These are phyloP conservation scores for Chalaropsis thielavioides DNA, from an alignment of 2,329 filamentous ascomycete species.

Conservation along the genomic window DNA sequence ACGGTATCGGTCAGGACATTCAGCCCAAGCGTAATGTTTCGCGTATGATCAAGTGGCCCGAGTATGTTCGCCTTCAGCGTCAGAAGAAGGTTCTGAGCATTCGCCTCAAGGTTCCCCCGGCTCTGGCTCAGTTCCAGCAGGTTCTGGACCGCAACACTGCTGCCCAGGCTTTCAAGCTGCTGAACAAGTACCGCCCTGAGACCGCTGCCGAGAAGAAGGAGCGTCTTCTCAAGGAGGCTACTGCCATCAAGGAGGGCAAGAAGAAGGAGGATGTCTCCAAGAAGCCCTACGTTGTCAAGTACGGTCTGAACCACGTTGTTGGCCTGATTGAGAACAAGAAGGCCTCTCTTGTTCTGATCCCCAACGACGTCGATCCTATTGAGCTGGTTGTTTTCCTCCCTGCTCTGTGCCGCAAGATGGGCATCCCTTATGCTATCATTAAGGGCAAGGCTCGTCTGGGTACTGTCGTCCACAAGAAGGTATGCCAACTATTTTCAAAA, in stretches of 20 bases:
- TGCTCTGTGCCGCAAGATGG: slow-evolving; percentile 99
- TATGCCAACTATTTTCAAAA: slow-evolving; percentile 26
- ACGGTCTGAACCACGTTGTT: slow-evolving; percentile 98
- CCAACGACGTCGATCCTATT: slow-evolving; percentile 99
- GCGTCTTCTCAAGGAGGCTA: slow-evolving; percentile 94
- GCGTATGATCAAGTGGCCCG: slow-evolving; percentile 99
- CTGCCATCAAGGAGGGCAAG: slow-evolving; percentile 95
- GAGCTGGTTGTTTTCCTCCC: slow-evolving; percentile 99
- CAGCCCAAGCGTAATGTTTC: slow-evolving; percentile 91
- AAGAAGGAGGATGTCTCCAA: slow-evolving; percentile 99
- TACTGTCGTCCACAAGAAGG: slow-evolving; percentile 99
- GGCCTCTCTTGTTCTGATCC: slow-evolving; percentile 92
- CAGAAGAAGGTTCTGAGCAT: slow-evolving; percentile 91
- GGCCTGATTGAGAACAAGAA: slow-evolving; percentile 99
- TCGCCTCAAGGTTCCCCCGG: slow-evolving; percentile 94
- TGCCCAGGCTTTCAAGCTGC: slow-evolving; percentile 93
- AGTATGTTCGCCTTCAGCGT: slow-evolving; percentile 97
- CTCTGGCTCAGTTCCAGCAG: slow-evolving; percentile 94
- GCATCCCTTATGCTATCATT: slow-evolving; percentile 95
- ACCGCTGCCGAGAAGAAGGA: slow-evolving; percentile 99
- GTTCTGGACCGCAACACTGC: slow-evolving; percentile 95
- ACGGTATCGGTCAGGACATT: slow-evolving; percentile 96
- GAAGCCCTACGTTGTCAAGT: slow-evolving; percentile 99
- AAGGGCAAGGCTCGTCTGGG: slow-evolving; percentile 99
- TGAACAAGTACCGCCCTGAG: slow-evolving; percentile 99